Conservation (phyloP, 2,329 filamentous ascomycete species). For the Hymenoscyphus scutula region DNA sequence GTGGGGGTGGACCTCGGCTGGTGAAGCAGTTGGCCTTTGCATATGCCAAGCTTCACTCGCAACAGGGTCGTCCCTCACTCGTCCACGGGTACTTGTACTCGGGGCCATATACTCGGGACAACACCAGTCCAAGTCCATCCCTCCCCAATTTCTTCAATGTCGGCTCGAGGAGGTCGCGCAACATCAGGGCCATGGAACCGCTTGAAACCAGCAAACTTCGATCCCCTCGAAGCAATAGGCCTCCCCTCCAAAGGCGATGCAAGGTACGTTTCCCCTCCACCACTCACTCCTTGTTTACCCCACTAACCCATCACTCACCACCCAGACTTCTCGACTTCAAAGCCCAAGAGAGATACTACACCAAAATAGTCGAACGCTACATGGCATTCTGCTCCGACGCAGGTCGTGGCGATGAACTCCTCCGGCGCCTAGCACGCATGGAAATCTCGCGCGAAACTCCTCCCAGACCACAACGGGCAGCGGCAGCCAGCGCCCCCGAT, state of each 20-base stretch:
- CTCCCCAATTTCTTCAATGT: constrained; percentile 23
- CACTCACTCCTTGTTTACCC: constrained; percentile 17
- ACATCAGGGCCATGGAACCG: constrained; percentile 63
- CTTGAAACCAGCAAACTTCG: constrained; percentile 70
- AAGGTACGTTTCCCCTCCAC: constrained; percentile 51
- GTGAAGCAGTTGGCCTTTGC: background rate
- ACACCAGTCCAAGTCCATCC: constrained; percentile 8
- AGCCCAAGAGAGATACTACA: constrained; percentile 81
- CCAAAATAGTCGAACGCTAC: constrained; percentile 83
- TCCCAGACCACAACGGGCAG: constrained; percentile 15
- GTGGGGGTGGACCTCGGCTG: constrained; percentile 8
- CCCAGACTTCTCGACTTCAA: constrained; percentile 70
- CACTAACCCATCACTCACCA: constrained; percentile 3
- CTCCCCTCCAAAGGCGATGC: constrained; percentile 89
- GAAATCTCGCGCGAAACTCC: constrained; percentile 28
- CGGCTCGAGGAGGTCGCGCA: constrained; percentile 36
- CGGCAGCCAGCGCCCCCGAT: constrained; percentile 16
- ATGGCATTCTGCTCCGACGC: constrained; percentile 82
- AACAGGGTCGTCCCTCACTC: background rate
- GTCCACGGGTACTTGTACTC: too few relatives aligned
- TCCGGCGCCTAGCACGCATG: constrained; percentile 68
- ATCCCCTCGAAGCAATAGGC: constrained; percentile 78
- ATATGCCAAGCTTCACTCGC: background rate
- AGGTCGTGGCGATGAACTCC: constrained; percentile 68
- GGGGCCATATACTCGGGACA: background rate